phyloP scores from a whole-genome alignment of 306 rosid genomes.

The Dalbergia oliveri region DNA sequence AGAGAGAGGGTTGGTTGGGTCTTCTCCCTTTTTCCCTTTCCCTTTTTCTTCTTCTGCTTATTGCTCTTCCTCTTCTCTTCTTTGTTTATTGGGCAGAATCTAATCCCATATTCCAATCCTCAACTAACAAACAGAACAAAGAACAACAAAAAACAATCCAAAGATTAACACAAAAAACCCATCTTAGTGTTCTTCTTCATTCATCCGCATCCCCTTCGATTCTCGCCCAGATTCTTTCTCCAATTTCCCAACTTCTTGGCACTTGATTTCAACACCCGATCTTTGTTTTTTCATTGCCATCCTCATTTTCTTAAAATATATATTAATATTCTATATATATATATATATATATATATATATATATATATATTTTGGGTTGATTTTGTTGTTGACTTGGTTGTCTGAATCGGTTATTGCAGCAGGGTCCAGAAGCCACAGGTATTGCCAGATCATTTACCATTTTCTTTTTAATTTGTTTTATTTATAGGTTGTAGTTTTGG shows the following conservation, averaged over 20 bases:
- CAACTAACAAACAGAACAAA: not conserved
- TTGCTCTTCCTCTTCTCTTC: not conserved
- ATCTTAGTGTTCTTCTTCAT: not conserved
- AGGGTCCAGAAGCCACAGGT: slow-evolving; percentile 46
- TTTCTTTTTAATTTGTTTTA: not conserved
- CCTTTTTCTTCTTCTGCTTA: not conserved
- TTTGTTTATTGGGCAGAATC: slow-evolving; percentile 32
- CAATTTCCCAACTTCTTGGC: slow-evolving; percentile 15
- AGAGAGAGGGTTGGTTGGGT: slow-evolving; percentile 39
- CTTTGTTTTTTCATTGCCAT: not conserved
- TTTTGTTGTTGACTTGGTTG: slow-evolving; percentile 24
- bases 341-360: too few species aligned
- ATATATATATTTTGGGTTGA: not conserved
- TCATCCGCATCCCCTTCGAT: not conserved
- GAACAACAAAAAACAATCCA: not conserved
- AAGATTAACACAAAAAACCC: not conserved
- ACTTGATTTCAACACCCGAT: not conserved
- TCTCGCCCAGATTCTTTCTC: not conserved
- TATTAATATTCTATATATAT: too few species aligned
- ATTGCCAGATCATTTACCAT: slow-evolving; percentile 44
- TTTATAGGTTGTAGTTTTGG: not conserved
- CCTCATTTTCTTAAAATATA: slow-evolving; percentile 8
- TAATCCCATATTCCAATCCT: slow-evolving; percentile 32
- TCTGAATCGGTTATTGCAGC: slow-evolving; percentile 34
- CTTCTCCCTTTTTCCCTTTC: not conserved